Base-by-base conservation (phyloP, 495 filamentous ascomycete genomes). In the Daldinia loculata region DNA sequence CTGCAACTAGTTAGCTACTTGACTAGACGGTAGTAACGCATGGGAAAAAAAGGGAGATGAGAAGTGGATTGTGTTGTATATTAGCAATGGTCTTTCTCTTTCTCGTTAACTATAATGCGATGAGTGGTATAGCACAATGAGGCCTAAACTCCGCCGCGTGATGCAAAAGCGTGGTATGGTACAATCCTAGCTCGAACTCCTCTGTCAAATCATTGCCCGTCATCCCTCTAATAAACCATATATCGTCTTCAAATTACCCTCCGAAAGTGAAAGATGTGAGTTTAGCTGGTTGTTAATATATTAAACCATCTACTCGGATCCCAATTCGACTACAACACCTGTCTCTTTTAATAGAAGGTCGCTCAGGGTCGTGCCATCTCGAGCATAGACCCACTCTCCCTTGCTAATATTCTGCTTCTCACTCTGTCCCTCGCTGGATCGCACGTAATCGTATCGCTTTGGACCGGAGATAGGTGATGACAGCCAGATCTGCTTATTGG, bases 401-500 rank as follows among this genome's bases (percentile, higher is more conserved):
- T 66, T 68, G 6, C 89, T 88, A 0, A 85, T 89, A 30, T 89
- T 91, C 76, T 93, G 89, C 81, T 94, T 94, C 70, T 92, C 84
- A 56, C 90, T 83, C 81, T 91, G 89, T 51, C 85, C 83, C 65
- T 94, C 92, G 34, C 88, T 87, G 38, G 83, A 67, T 26, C 92
- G 74, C 26, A 96, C 90, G 85, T 91, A 98, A 75, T 98, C 93
- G 80, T 89, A 98, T 55, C 93, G 88, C 80, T 97, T 97, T 1
- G 96, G 96, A 0, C 95, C 95, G n/a, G 91, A 91, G 51, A 91
- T 84, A 5, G 95, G 95, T 19, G 93, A 97, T 36, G 92, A 93
- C 27, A 99, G 88, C 95, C 96, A 99, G 75, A 99, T 95, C 79
- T 99, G 95, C 82, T 91, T 93, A 84, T 97, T 98, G 19, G 94